Base-by-base conservation (phyloP, 345 rosid genomes). In the Arabidopsis thaliana region DNA sequence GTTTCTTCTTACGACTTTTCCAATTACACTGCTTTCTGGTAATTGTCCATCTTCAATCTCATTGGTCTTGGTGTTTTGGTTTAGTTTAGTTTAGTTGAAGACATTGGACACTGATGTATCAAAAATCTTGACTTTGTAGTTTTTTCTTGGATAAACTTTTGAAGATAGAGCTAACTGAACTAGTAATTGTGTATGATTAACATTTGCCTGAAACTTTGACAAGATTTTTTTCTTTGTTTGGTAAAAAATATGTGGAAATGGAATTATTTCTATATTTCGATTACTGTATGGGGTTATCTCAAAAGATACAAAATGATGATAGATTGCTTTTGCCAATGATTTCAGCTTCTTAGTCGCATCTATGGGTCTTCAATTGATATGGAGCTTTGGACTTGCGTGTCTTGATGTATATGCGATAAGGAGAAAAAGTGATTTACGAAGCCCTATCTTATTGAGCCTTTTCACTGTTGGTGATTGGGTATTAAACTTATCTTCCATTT, bases 331-430 rank as follows among this genome's bases (percentile, higher is more conserved):
- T 38, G 37, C 3, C n/a, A 42, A 66, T 64, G 80, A 60, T 72
- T 80, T 72, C 91, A 93, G 97, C 85, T 93, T 87, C 79, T 89
- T 93, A 80, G 86, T 93, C 71, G 97, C 96, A 42, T 93, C 98
- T 2, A 91, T 93, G 98, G 98, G 98, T 65, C 94, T 93, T 80
- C 97, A 93, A 83, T 72, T 88, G 69, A 65, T 91, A 50, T 93
- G 98, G 97, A 93, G 98, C 86, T 87, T 93, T 80, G 98, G 97
- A 83, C 94, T 93, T 63, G 94, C 97, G 4, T 93, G 97, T 82
- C 97, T 93, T 67, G 98, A 93, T 48, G 60, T 74, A 30, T 91
- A 88, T 82, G 97, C 97, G 0, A 80, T 93, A 75, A 87, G 84
- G 80, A 80, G 83, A 74, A 91, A 84, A 80, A 82, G 83, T 73